Evolutionary conservation across 257 asterid genomes (phyloP).

Genomic region (Solanum medicagineum): DNA sequence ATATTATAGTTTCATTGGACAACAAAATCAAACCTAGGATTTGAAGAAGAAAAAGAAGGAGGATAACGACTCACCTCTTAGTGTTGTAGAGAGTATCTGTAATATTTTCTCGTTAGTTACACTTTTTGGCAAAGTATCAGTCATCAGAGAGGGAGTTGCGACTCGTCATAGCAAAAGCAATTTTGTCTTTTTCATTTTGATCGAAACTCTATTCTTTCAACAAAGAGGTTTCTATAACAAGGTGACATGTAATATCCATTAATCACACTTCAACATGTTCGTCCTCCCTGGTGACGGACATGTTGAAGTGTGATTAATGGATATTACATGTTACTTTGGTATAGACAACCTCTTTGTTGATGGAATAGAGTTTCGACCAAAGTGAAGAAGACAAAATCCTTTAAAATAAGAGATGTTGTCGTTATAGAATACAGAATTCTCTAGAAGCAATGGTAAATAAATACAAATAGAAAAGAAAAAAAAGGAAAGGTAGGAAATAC

Average conservation of each 20-base stretch:
- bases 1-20: too few species aligned
- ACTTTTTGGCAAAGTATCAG: too few species aligned
- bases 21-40: too few species aligned
- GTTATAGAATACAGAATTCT: too few species aligned
- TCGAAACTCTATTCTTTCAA: slow-evolving; percentile 28
- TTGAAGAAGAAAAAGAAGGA: too few species aligned
- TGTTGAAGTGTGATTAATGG: neutral
- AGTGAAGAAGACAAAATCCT: neutral
- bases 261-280: neutral
- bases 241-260: neutral
- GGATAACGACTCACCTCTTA: too few species aligned
- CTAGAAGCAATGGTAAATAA: too few species aligned
- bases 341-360: slow-evolving; percentile 10
- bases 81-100: too few species aligned
- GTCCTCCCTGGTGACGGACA: neutral
- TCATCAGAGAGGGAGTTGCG: neutral
- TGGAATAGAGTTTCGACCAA: slow-evolving; percentile 27
- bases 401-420: too few species aligned
- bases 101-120: too few species aligned
- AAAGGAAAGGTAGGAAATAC: too few species aligned
- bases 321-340: neutral
- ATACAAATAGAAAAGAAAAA: too few species aligned
- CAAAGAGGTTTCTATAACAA: slow-evolving; percentile 2
- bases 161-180: neutral
- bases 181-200: neutral